Conservation (phyloP, 1,284 basidiomycete genomes). For the Hemileia vastatrix region DNA sequence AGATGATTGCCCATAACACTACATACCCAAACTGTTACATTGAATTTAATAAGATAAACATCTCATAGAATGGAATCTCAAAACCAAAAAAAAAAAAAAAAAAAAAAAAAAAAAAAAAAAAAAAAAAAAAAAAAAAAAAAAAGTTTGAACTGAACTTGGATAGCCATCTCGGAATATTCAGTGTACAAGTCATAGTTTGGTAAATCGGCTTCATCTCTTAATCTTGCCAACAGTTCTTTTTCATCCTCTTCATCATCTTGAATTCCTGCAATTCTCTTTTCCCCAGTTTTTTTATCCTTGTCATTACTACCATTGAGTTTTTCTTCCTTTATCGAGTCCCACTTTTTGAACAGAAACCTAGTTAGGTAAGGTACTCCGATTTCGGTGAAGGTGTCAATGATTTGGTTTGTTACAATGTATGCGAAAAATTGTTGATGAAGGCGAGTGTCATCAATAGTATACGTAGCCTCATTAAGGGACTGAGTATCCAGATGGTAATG, state of each 20-base stretch:
- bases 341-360: conserved; percentile 46
- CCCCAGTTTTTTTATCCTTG: no score
- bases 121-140: not conserved
- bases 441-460: conserved; percentile 51
- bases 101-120: not conserved
- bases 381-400: conserved; percentile 70
- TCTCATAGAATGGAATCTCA: not conserved
- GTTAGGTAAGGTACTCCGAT: conserved; percentile 71
- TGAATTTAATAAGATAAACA: no score
- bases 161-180: conserved; percentile 82
- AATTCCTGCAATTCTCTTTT: no score
- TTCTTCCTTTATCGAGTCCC: not conserved
- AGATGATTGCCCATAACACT: conserved; percentile 81
- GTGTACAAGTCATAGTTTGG: conserved; percentile 57
- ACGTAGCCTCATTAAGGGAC: conserved; percentile 29
- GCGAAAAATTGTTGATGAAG: conserved; percentile 90
- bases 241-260: conserved; percentile 17
- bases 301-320: no score
- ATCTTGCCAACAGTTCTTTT: conserved; percentile 35
- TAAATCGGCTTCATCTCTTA: conserved; percentile 65
- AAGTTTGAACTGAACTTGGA: conserved; percentile 40
- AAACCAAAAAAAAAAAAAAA: not conserved
- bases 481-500: conserved; percentile 33
- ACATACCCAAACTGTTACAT: conserved; percentile 81
- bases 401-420: conserved; percentile 84